These are phyloP conservation scores for Citrus reticulata DNA, from an alignment of 345 rosid genomes.

Conservation along the genomic window DNA sequence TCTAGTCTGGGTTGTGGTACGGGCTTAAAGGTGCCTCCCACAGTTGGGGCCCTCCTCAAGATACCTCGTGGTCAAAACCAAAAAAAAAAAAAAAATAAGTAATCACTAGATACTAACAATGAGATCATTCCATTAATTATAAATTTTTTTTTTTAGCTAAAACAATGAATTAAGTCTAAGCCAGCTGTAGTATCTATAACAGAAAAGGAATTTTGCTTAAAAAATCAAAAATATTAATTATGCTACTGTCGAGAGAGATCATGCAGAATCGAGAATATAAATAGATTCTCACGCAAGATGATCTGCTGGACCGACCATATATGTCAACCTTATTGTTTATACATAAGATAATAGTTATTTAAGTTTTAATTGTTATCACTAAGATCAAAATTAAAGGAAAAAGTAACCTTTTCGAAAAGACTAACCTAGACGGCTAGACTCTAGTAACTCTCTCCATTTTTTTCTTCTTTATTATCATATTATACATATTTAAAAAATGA, in stretches of 20 bases:
- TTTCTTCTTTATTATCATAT: background rate
- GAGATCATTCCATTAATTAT: background rate
- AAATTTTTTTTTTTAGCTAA: background rate
- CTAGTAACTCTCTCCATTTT: background rate
- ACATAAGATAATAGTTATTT: too few species aligned
- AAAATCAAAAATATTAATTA: background rate
- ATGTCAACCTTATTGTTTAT: constrained; percentile 5
- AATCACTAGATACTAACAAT: background rate
- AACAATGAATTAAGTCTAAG: background rate
- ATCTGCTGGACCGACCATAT: constrained; percentile 30
- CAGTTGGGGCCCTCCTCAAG: too few species aligned
- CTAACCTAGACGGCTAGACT: constrained; percentile 13
- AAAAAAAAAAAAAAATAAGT: too few species aligned
- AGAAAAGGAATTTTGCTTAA: background rate
- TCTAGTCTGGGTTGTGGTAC: too few species aligned
- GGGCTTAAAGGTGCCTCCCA: too few species aligned
- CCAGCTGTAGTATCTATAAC: constrained; percentile 8
- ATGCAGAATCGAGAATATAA: constrained; percentile 4
- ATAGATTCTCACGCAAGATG: constrained; percentile 28
- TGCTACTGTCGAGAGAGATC: constrained; percentile 1
- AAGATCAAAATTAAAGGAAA: background rate
- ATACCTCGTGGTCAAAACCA: too few species aligned
- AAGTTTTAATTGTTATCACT: background rate
- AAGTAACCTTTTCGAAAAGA: constrained; percentile 22
- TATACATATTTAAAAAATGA: background rate